Evolutionary conservation across 2,329 filamentous ascomycete genomes (phyloP), one percentile per base, ranked within the genome.

Genomic region (Sporothrix variecibatus): DNA sequence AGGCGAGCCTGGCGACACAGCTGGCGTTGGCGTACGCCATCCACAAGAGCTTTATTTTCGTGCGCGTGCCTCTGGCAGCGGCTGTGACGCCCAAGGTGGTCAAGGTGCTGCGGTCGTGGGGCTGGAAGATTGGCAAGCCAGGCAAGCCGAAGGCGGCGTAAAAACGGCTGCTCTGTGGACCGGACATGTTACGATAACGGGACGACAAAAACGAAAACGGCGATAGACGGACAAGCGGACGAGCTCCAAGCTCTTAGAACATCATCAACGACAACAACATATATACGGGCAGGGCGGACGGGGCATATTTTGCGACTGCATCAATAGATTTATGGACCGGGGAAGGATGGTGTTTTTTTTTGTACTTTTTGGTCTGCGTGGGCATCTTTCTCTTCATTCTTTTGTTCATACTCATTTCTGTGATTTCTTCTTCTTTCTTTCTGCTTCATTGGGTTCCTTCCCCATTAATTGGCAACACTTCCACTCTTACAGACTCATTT

Each of bases 31-130:
- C 96, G 15, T 99, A 99, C 80, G 95, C 95, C 38, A 94, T 99
- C 74, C 96, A 99, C 87, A 99, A 99, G 85, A 97, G 93, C 78
- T 94, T 98, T 82, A 98, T 99, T 79, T 97, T 99, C 82, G 83
- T 98, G 77, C 90, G 96, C n/a, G 94, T 99, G 11, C 96, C 96
- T 9, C 84, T 98, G 76, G 96, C 96, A 0, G 94, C 94, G 15
- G 95, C 94, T 2, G 87, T 98, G 46, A 94, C 94, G 9, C 96
- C 96, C 1, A 98, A 97, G 83, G 91, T 98, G n/a, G 96, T 98
- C 79, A 97, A 94, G 83, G 89, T 91, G 15, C 85, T 99, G 38
- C 87, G 95, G 77, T 88, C 90, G 15, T 97, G 95, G 94, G 96
- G 96, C 5, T 98, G 94, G 92, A 90, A 98, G 81, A 96, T 99